Conservation (phyloP, 1,284 basidiomycete species). For the Cutaneotrichosporon sp. region DNA sequence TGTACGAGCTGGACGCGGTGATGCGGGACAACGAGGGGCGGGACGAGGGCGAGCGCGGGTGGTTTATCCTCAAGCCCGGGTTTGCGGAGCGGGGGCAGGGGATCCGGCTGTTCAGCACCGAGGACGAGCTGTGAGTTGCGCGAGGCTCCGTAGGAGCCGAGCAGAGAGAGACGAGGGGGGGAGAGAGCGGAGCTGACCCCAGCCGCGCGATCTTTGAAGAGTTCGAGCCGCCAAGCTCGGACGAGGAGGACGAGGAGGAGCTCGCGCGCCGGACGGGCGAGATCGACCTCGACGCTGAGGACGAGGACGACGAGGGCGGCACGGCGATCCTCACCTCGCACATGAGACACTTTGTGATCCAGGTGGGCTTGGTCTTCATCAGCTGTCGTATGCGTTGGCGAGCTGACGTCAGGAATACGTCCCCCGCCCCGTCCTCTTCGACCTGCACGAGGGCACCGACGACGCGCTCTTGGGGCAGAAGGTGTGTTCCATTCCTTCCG, state of each 20-base stretch:
- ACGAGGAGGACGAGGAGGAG: slow-evolving; percentile 54
- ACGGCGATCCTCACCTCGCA: slow-evolving; percentile 80
- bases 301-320: slow-evolving; percentile 54
- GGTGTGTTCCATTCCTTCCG: slow-evolving; percentile 62
- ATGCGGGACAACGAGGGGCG: slow-evolving; percentile 58
- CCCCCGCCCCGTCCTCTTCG: slow-evolving; percentile 70
- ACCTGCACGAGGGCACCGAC: slow-evolving; percentile 56
- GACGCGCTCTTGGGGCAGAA: slow-evolving; percentile 60
- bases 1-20: slow-evolving; percentile 77
- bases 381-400: too few relatives aligned
- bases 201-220: slow-evolving; percentile 73
- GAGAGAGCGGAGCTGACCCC: slow-evolving; percentile 2
- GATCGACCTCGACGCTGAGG: slow-evolving; percentile 55
- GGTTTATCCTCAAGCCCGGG: slow-evolving; percentile 96
- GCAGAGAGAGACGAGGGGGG: too few relatives aligned
- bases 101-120: slow-evolving; percentile 84
- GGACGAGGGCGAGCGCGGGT: slow-evolving; percentile 56
- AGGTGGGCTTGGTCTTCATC: slow-evolving; percentile 61
- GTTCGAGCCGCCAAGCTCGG: slow-evolving; percentile 67
- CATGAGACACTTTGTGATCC: slow-evolving; percentile 93
- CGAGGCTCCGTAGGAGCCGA: too few relatives aligned
- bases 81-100: slow-evolving; percentile 97
- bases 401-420: slow-evolving; percentile 71
- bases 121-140: slow-evolving; percentile 61
- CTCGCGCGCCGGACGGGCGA: slow-evolving; percentile 23